Conservation (phyloP, 2,329 filamentous ascomycete genomes). For the Exophiala dermatitidis region DNA sequence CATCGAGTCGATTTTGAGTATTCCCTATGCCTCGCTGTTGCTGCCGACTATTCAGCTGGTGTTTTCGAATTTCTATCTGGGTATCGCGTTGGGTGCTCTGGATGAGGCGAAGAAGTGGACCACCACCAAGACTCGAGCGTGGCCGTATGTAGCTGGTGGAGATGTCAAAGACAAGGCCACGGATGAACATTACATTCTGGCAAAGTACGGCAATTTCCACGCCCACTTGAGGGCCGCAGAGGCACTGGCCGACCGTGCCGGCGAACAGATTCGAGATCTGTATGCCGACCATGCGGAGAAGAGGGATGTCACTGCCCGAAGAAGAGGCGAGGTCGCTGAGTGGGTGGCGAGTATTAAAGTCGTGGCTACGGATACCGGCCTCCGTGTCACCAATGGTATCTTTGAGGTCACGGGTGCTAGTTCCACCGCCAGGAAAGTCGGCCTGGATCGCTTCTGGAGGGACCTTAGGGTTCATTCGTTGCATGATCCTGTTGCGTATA, state of each 20-base stretch:
- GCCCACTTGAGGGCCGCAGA: conserved; percentile 56
- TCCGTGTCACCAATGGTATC: conserved; percentile 53
- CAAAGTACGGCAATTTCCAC: conserved; percentile 57
- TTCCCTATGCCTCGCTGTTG: conserved; percentile 52
- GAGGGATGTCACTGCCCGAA: conserved; percentile 43
- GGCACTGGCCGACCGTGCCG: conserved; percentile 52
- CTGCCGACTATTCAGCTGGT: conserved; percentile 59
- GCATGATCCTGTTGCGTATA: conserved; percentile 62
- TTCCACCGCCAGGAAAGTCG: conserved; percentile 52
- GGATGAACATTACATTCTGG: conserved; percentile 60
- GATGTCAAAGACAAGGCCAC: conserved; percentile 54
- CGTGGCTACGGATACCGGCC: conserved; percentile 53
- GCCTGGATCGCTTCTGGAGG: conserved; percentile 59
- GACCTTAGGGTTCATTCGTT: conserved; percentile 60
- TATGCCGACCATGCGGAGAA: conserved; percentile 40
- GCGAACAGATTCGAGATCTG: conserved; percentile 42
- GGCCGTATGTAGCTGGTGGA: conserved; percentile 51
- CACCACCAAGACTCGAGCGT: conserved; percentile 49
- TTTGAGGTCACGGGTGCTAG: conserved; percentile 59
- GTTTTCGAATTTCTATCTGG: conserved; percentile 61
- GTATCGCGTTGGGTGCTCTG: conserved; percentile 55
- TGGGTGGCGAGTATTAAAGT: conserved; percentile 58
- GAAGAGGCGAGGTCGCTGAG: conserved; percentile 56
- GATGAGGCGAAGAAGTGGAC: conserved; percentile 53
- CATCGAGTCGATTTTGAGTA: conserved; percentile 43